phyloP scores from a whole-genome alignment of 345 rosid genomes.

The Eutrema yunnanense region DNA sequence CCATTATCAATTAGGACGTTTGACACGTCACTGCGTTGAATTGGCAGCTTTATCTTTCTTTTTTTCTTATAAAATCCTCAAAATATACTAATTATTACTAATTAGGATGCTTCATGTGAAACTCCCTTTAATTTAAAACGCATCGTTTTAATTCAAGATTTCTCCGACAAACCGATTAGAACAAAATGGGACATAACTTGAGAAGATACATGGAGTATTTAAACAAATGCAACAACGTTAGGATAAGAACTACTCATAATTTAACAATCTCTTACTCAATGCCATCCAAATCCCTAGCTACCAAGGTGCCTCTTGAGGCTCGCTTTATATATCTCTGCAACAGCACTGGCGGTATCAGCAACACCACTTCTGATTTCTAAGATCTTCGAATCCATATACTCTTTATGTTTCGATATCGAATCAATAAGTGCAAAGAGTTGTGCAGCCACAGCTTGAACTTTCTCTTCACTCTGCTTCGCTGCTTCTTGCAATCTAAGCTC shows the following conservation, averaged over 20 bases:
- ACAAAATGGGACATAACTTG: background rate
- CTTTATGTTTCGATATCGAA: constrained; percentile 61
- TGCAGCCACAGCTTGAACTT: constrained; percentile 42
- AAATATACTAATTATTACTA: background rate
- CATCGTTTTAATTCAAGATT: no score
- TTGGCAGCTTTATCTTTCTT: constrained; percentile 5
- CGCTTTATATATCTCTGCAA: constrained; percentile 41
- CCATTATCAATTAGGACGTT: background rate
- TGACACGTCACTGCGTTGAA: constrained; percentile 13
- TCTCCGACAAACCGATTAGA: background rate
- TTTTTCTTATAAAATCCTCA: background rate
- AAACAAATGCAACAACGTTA: background rate
- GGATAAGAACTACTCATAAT: background rate
- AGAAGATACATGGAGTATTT: no score
- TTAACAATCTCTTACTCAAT: background rate
- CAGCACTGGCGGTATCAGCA: constrained; percentile 40
- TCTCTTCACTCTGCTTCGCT: constrained; percentile 48
- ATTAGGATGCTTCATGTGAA: background rate
- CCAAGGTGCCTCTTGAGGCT: constrained; percentile 16
- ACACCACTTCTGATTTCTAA: constrained; percentile 45
- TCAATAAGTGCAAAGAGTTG: constrained; percentile 58
- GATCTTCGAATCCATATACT: constrained; percentile 50
- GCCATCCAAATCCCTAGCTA: background rate
- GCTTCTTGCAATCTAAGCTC: constrained; percentile 52
- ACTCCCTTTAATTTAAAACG: background rate